A percentile compares a stretch with the other conserved stretches of the same genome.
phyloP scores from a whole-genome alignment of 805 yeast species.

The Candida broadrunensis region DNA sequence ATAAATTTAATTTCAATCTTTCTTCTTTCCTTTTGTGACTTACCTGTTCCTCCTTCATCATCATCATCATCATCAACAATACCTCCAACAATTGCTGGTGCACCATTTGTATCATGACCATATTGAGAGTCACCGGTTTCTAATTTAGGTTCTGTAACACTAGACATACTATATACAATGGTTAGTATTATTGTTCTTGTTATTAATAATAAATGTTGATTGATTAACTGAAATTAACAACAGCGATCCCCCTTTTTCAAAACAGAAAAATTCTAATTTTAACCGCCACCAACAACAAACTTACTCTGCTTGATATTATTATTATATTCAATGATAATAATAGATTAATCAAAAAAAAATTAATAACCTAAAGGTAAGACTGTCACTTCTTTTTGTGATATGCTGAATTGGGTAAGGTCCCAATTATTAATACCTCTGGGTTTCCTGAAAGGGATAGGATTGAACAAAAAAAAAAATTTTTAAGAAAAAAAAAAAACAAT shows the following conservation, averaged over 20 bases:
- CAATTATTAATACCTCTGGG: too few relatives aligned
- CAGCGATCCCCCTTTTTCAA: neutral
- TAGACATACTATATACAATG: constrained; percentile 26
- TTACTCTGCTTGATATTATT: too few relatives aligned
- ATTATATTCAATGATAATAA: too few relatives aligned
- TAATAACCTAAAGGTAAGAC: too few relatives aligned
- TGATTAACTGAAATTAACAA: neutral
- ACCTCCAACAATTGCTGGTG: constrained; percentile 12
- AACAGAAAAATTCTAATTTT: too few relatives aligned
- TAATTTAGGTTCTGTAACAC: constrained; percentile 38
- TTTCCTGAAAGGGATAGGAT: constrained; percentile 1
- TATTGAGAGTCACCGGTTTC: constrained; percentile 19
- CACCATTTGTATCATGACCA: constrained; percentile 3
- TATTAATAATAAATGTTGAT: neutral
- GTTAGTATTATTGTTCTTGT: neutral
- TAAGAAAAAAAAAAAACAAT: neutral
- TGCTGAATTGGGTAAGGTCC: neutral
- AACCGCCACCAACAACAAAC: too few relatives aligned
- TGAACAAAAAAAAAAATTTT: neutral
- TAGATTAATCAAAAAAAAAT: too few relatives aligned
- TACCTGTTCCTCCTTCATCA: constrained; percentile 45
- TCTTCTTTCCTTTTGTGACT: constrained; percentile 60
- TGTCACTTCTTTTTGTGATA: neutral
- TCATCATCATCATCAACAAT: constrained; percentile 51
- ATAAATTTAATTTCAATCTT: constrained; percentile 96